These are phyloP conservation scores for Collybiopsis luxurians DNA, from an alignment of 768 basidiomycete genomes.

Conservation along the genomic window DNA sequence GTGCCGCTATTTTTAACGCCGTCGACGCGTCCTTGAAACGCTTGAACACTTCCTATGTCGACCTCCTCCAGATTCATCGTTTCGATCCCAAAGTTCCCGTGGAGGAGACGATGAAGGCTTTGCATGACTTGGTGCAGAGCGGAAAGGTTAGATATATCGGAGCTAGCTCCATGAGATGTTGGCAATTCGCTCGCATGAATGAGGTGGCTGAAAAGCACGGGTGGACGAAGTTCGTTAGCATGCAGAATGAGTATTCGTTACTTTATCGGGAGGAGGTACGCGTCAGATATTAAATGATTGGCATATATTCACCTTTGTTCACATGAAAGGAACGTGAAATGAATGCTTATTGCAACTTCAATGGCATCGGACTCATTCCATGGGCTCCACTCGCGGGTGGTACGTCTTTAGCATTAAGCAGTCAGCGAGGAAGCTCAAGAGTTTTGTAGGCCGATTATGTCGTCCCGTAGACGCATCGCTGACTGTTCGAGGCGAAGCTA, in stretches of 20 bases:
- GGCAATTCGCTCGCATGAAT: constrained; percentile 38
- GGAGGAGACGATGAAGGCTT: constrained; percentile 39
- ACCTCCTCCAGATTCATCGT: constrained; percentile 36
- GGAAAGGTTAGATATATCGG: constrained; percentile 38
- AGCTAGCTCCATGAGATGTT: constrained; percentile 30
- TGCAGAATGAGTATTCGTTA: constrained; percentile 47
- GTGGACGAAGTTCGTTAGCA: constrained; percentile 47
- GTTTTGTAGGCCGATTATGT: background rate
- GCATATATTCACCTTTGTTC: too few relatives aligned
- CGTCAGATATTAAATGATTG: background rate
- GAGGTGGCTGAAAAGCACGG: constrained; percentile 33
- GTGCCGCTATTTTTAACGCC: constrained; percentile 20
- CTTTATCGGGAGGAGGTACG: constrained; percentile 43
- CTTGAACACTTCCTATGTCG: constrained; percentile 20
- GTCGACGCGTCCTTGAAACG: constrained; percentile 13
- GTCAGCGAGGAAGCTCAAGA: background rate
- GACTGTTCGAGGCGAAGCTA: background rate
- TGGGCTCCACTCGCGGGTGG: constrained; percentile 36
- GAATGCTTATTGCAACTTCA: constrained; percentile 23
- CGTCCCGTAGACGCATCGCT: background rate
- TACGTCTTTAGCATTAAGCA: background rate
- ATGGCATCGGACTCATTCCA: constrained; percentile 38
- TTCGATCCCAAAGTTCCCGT: constrained; percentile 25
- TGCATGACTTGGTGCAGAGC: constrained; percentile 35
- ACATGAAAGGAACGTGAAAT: constrained; percentile 33